These are phyloP conservation scores for Ogataea polymorpha DNA, from an alignment of 805 yeast species.

Conservation along the genomic window DNA sequence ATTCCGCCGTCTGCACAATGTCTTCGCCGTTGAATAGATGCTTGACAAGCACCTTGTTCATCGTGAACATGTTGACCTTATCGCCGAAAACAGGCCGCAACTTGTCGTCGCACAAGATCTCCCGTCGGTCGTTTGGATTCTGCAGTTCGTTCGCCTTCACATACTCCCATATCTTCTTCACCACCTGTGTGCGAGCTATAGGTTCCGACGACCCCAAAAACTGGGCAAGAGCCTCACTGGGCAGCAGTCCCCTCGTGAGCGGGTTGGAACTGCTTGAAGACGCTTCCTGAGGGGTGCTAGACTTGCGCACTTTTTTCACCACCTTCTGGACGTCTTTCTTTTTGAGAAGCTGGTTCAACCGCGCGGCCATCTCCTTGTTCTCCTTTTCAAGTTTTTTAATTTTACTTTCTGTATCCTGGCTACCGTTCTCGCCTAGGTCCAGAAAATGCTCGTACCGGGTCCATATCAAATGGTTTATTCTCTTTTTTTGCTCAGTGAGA, in stretches of 20 bases:
- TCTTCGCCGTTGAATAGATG: slow-evolving; percentile 41
- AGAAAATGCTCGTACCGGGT: slow-evolving; percentile 45
- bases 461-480: slow-evolving; percentile 57
- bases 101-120: slow-evolving; percentile 60
- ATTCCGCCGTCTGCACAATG: slow-evolving; percentile 1
- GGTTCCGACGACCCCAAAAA: slow-evolving; percentile 43
- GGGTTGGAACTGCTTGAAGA: slow-evolving; percentile 35
- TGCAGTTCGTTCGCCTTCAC: slow-evolving; percentile 62
- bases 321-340: slow-evolving; percentile 14
- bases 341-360: slow-evolving; percentile 31
- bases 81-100: slow-evolving; percentile 59
- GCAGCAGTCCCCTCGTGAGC: slow-evolving; percentile 41
- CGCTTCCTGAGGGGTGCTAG: slow-evolving; percentile 7
- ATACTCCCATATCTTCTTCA: slow-evolving; percentile 66
- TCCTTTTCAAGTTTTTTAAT: slow-evolving; percentile 36
- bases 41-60: slow-evolving; percentile 52
- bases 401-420: slow-evolving; percentile 10
- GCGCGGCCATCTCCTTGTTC: slow-evolving; percentile 42
- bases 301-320: slow-evolving; percentile 13
- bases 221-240: slow-evolving; percentile 50
- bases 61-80: slow-evolving; percentile 52
- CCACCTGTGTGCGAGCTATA: slow-evolving; percentile 67
- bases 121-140: slow-evolving; percentile 62
- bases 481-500: slow-evolving; percentile 46
- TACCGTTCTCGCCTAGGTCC: slow-evolving; percentile 36